Evolutionary conservation across 73 alveolate species (phyloP).

Genomic region (Paramecium caudatum): DNA sequence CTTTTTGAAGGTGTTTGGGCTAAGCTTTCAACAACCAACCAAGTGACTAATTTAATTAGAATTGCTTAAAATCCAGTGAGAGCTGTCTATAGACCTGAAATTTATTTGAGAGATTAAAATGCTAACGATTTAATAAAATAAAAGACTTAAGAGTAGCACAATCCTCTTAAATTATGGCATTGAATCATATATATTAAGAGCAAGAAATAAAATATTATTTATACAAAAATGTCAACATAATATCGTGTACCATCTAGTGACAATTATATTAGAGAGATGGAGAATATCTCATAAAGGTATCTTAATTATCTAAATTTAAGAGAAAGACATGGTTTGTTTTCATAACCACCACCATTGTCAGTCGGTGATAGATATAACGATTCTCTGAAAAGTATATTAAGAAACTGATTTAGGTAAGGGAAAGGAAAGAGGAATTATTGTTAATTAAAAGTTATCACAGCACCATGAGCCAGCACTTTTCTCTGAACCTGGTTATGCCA

Average conservation of each 20-base stretch:
- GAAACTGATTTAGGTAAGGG: not conserved
- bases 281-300: not conserved
- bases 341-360: not conserved
- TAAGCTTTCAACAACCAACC: conserved; percentile 3
- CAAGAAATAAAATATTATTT: conserved; percentile 13
- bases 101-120: conserved; percentile 39
- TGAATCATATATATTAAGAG: not conserved
- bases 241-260: conserved; percentile 13
- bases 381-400: not conserved
- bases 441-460: not conserved
- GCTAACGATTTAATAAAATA: not conserved
- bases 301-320: not conserved
- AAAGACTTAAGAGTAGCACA: conserved; percentile 1
- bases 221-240: conserved; percentile 32
- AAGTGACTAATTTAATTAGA: conserved; percentile 40
- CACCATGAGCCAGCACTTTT: conserved; percentile 35
- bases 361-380: not conserved
- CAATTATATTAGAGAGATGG: not conserved
- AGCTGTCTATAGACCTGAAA: conserved; percentile 46
- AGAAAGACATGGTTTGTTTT: conserved; percentile 22
- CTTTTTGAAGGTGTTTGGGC: conserved; percentile 45
- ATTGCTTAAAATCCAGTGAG: conserved; percentile 45
- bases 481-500: conserved; percentile 1
- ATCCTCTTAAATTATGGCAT: conserved; percentile 44
- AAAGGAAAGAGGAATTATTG: not conserved